These are phyloP conservation scores for Grifola frondosa DNA, from an alignment of 1,284 basidiomycete species.

Conservation along the genomic window DNA sequence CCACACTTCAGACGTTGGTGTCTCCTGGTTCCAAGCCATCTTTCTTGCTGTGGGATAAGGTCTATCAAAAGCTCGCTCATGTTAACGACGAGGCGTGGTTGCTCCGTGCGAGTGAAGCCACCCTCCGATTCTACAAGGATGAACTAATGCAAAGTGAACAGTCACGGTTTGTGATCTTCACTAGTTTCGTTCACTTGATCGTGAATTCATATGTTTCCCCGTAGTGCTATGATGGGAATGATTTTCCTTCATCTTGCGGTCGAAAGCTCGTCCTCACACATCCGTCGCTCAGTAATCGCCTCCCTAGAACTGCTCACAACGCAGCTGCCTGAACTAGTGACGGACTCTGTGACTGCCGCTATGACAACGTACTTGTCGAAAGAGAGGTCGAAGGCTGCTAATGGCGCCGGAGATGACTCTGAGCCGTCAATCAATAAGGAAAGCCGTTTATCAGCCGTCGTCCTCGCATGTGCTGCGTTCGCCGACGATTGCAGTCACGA, in stretches of 20 bases:
- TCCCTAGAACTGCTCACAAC: constrained; percentile 40
- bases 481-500: constrained; percentile 37
- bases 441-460: constrained; percentile 46
- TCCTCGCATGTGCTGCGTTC: constrained; percentile 49
- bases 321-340: constrained; percentile 46
- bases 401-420: constrained; percentile 31
- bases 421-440: constrained; percentile 44
- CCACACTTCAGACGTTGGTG: constrained; percentile 44
- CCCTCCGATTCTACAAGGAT: constrained; percentile 48
- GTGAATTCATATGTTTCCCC: neutral
- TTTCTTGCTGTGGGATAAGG: constrained; percentile 85
- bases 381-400: constrained; percentile 19
- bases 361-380: constrained; percentile 46
- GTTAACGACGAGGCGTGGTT: constrained; percentile 78
- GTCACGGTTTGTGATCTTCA: constrained; percentile 48
- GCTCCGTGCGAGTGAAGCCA: constrained; percentile 61
- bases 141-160: constrained; percentile 58
- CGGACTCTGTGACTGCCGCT: constrained; percentile 55
- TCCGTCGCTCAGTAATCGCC: constrained; percentile 48
- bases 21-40: constrained; percentile 66
- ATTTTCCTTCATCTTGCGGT: constrained; percentile 69
- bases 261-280: constrained; percentile 51
- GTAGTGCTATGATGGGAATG: constrained; percentile 46
- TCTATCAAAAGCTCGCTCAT: constrained; percentile 71
- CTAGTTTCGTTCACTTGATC: neutral